Percentiles rank a stretch among this genome's conserved stretches.
These are phyloP conservation scores for Calonectria pauciramosa DNA, from an alignment of 2,329 filamentous ascomycete species.

Conservation along the genomic window DNA sequence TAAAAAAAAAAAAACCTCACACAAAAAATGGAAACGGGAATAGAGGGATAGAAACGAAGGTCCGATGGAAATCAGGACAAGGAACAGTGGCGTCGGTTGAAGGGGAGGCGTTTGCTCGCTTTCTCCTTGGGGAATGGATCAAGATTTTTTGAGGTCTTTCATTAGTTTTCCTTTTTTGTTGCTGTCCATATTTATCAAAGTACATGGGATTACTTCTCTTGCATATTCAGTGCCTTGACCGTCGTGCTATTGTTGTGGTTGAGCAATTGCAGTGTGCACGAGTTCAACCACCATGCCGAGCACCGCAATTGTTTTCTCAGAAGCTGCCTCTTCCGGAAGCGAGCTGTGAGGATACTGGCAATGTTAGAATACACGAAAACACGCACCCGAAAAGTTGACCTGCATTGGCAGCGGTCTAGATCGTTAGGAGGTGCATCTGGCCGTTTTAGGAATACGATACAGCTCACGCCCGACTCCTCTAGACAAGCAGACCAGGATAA, in stretches of 20 bases:
- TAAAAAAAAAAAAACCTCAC: neutral
- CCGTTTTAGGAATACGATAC: neutral
- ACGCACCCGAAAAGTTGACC: neutral
- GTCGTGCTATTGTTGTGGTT: neutral
- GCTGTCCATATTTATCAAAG: slow-evolving; percentile 7
- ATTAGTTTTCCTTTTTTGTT: slow-evolving; percentile 2
- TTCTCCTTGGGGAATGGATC: neutral
- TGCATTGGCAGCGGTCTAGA: neutral
- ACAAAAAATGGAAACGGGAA: neutral
- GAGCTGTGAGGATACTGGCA: no score
- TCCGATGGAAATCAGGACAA: neutral
- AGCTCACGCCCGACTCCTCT: neutral
- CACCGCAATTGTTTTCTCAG: neutral
- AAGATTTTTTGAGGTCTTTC: neutral
- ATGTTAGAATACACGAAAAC: neutral
- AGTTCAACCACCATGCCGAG: neutral
- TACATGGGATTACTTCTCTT: slow-evolving; percentile 3
- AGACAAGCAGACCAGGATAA: neutral
- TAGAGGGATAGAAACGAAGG: neutral
- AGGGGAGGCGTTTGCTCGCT: neutral
- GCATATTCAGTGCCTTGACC: no score
- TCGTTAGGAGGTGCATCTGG: neutral
- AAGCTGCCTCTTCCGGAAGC: neutral
- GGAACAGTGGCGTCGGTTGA: neutral
- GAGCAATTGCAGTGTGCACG: neutral